Base-by-base conservation (phyloP, 176 grass and related monocot species). In the Oryza australiensis region DNA sequence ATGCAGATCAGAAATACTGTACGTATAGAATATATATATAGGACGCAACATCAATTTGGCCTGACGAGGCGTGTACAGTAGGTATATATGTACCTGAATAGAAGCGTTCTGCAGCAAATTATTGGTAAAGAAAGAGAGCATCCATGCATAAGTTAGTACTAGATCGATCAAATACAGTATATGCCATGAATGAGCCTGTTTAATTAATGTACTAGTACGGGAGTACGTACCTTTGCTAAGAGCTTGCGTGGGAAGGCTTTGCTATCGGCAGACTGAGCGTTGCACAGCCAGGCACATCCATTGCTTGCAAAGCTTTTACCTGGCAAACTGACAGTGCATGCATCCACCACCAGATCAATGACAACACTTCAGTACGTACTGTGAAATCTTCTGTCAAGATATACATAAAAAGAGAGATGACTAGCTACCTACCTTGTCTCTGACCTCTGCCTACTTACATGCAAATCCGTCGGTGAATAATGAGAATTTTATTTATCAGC, bases 231-330 rank as follows among this genome's bases (percentile, higher is more conserved):
- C 92, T 93, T 95, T 4, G 88, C 90, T 74, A 98, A 85, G 74
- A 98, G 84, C 40, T 88, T 77, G 27, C 95, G 95, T 0, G 85
- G 65, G 37, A 95, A 95, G 28, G 43, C 53, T 80, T 83, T 93
- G 84, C 64, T 84, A 40, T 80, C 79, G 0, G 87, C 84, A 37
- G 77, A 92, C 48, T 90, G 88, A 82, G 90, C 95, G 71, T 95
- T 93, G 87, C 64, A 87, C 79, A 93, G 40, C 90, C 95, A 98
- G 20, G 91, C 66, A 11, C 70, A 51, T 49, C 86, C 66, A 68
- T 93, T 90, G 48, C 65, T 87, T 23, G 69, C 80, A 22, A 90
- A 93, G 24, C 90, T 75, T 80, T 55, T 95, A 29, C 95, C 95
- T 6, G 92, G 90, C 86, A 98, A 88, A 48, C 95, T 98, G 64